Base-by-base conservation (phyloP, 2,329 filamentous ascomycete genomes). In the Ophiobolus disseminans region DNA sequence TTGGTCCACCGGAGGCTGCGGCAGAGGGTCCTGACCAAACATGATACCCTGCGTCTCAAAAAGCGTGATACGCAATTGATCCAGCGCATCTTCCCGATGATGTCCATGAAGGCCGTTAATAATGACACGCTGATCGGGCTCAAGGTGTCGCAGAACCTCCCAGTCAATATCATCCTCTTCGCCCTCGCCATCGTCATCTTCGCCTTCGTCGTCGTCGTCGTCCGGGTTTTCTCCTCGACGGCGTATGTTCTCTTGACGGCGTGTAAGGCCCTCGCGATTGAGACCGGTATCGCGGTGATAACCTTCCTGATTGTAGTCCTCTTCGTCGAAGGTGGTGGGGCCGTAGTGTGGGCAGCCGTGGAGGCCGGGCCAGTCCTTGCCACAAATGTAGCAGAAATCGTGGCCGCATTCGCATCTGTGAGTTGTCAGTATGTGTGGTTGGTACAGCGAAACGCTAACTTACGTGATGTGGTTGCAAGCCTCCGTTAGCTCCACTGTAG, bases 311-410 rank as follows among this genome's bases (percentile, higher is more conserved):
- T 70, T 69, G 31, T 66, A 72, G 7, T 65, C 66, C 13, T 68
- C 65, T 6, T 56, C 58, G 36, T 71, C 67, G 48, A 68, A 71
- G 0, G 26, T 38, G 14, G 41, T 14, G 2, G 14, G 32, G 16
- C 68, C 68, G 40, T 73, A 73, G 2, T 57, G 53, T 4, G 66
- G 67, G 37, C 69, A 72, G 11, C 55, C 65, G 31, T 71, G 68
- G 4, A 53, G 19, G 7, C 65, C 67, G 7, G 21, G n/a, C 66
- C 68, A 71, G 10, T 51, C 30, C 17, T 61, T 46, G 20, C 68
- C 68, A 36, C 69, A 72, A 36, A 72, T 32, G 36, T 71, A 72
- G 57, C 69, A 72, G 53, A 71, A 72, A 1, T 58, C 43, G 23
- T 55, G 35, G 4, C 65, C 66, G 22, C 69, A 72, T 7, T 49